Base-by-base conservation (phyloP, 352 stramenopile species). In the Phytophthora rubi region DNA sequence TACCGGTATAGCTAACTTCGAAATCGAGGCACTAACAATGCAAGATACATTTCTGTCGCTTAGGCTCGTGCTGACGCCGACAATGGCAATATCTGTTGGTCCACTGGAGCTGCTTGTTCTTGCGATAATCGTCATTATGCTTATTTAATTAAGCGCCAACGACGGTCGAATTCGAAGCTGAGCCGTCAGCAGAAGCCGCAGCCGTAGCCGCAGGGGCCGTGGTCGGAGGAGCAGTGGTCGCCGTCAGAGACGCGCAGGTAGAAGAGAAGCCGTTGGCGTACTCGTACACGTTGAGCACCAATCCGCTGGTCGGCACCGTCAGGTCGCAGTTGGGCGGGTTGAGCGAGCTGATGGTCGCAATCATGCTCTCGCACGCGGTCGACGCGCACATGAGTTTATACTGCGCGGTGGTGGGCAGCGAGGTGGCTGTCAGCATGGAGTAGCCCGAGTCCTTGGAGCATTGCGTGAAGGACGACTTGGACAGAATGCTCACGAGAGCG, bases 271-370 rank as follows among this genome's bases (percentile, higher is more conserved):
- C 58, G 63, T 65, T 76, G 9, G 62, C 68, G 55, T 70, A 68
- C 53, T 9, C 6, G 63, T 76, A 68, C 26, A 76, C 64, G 57
- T 73, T 69, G 15, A 76, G 16, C 23, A 64, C 68, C 21, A 75
- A 45, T 12, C 68, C 62, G 47, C 64, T 73, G 0, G 57, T 75
- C 16, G 68, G 62, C 26, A 76, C 65, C 9, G 56, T 67, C 30
- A 76, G 59, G 2, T 73, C 65, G 51, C 70, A 73, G 65, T 76
- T 26, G 6, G 70, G 65, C 18, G 70, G 70, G 54, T 62, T 70
- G 0, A 76, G 59, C 53, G 53, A 21, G 0, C 70, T 15, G 39
- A 76, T 68, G 0, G 21, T 56, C 13, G 2, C 16, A 30, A 76
- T 73, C 64, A 76, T 64, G 8, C 5, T 62, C 16, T 73, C 6